Evolutionary conservation across 805 yeast genomes (phyloP).

Genomic region (Pichia exigua): DNA sequence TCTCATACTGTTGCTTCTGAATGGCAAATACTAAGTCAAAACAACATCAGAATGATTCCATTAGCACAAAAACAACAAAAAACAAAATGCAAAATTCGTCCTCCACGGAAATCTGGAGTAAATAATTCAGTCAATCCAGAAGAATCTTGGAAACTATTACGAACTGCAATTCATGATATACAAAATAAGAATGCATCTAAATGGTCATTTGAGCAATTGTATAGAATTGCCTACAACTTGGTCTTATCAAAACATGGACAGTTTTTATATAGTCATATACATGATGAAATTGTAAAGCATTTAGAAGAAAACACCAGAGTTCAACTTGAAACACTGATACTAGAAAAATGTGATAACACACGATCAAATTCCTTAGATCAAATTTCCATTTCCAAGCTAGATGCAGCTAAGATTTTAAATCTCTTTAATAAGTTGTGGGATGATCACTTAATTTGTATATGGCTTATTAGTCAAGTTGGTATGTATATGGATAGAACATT

Average conservation of each 20-base stretch:
- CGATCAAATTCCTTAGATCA: background rate
- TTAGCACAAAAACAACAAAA: conserved; percentile 11
- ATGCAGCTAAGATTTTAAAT: conserved; percentile 22
- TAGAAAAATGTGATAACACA: background rate
- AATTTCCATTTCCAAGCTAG: background rate
- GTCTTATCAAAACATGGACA: conserved; percentile 67
- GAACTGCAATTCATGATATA: conserved; percentile 65
- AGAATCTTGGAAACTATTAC: conserved; percentile 56
- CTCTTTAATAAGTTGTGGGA: conserved; percentile 48
- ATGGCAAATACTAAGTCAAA: background rate
- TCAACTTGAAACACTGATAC: conserved; percentile 15
- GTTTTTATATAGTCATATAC: conserved; percentile 54
- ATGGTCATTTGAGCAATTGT: conserved; percentile 75
- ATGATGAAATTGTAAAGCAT: conserved; percentile 39
- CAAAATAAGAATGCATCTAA: conserved; percentile 63
- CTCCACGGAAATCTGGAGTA: conserved; percentile 45
- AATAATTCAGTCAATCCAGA: conserved; percentile 41
- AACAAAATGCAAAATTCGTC: conserved; percentile 52
- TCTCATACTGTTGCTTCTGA: no score
- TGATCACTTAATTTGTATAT: conserved; percentile 63
- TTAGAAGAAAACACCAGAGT: conserved; percentile 28
- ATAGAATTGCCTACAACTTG: conserved; percentile 68
- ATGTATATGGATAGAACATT: conserved; percentile 85
- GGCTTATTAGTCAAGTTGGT: conserved; percentile 73
- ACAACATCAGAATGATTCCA: conserved; percentile 2